phyloP scores from a whole-genome alignment of 768 basidiomycete species.

The Suillus brevipes region DNA sequence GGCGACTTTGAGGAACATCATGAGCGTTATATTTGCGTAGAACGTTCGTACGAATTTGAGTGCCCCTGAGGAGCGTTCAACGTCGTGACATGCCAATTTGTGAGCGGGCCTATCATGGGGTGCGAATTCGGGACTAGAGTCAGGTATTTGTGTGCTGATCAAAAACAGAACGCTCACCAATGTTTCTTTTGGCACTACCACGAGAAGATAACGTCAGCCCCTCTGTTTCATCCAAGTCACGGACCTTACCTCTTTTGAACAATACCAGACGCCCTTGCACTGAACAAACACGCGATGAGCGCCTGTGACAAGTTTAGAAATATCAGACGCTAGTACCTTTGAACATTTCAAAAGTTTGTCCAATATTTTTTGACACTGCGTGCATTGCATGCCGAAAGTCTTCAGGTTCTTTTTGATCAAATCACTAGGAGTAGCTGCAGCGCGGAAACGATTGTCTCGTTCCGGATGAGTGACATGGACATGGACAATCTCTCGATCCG shows the following conservation, averaged over 20 bases:
- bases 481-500: constrained; percentile 1
- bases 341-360: constrained; percentile 16
- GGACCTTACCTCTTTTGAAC: constrained; percentile 15
- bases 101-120: constrained; percentile 14
- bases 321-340: constrained; percentile 3
- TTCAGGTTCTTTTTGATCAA: constrained; percentile 14
- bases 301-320: neutral
- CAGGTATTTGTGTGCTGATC: neutral
- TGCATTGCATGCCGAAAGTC: constrained; percentile 12
- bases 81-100: constrained; percentile 12
- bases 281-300: neutral
- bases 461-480: constrained; percentile 17
- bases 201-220: neutral
- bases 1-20: constrained; percentile 13
- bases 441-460: constrained; percentile 8
- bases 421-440: constrained; percentile 11
- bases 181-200: constrained; percentile 19
- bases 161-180: constrained; percentile 10
- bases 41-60: constrained; percentile 18
- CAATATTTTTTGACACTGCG: constrained; percentile 14
- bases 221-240: neutral
- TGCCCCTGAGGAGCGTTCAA: constrained; percentile 18
- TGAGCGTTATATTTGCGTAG: constrained; percentile 9
- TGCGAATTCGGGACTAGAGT: neutral
- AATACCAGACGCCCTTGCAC: constrained; percentile 25